These are phyloP conservation scores for Leucaena leucocephala DNA, from an alignment of 306 rosid species.

Conservation along the genomic window DNA sequence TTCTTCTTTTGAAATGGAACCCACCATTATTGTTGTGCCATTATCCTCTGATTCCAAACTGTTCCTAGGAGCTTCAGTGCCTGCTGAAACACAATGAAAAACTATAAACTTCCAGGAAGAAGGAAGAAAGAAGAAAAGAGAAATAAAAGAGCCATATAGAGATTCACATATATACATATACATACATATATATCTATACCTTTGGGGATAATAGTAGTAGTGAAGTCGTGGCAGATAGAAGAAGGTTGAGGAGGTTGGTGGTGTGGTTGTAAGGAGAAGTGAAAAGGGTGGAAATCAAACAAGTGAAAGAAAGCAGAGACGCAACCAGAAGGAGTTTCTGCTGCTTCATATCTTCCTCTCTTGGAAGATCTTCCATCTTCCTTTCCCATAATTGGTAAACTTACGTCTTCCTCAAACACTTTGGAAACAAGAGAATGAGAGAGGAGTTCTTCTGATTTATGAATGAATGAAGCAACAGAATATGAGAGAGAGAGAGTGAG, in stretches of 20 bases:
- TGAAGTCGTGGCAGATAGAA: slow-evolving; percentile 28
- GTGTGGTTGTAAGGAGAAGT: slow-evolving; percentile 43
- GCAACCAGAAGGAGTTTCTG: slow-evolving; percentile 64
- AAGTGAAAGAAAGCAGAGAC: slow-evolving; percentile 80
- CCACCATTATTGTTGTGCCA: slow-evolving; percentile 26
- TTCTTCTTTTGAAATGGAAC: slow-evolving; percentile 55
- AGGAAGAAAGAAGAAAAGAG: too few relatives aligned
- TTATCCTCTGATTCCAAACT: slow-evolving; percentile 69
- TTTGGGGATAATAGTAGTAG: slow-evolving; percentile 39
- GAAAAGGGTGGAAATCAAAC: slow-evolving; percentile 79
- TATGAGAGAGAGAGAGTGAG: neutral
- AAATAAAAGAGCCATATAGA: neutral
- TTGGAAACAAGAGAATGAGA: slow-evolving; percentile 30
- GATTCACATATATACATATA: too few relatives aligned
- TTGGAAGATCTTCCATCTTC: slow-evolving; percentile 56
- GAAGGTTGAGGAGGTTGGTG: slow-evolving; percentile 31
- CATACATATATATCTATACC: slow-evolving; percentile 44
- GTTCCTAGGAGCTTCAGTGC: slow-evolving; percentile 83
- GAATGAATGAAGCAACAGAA: neutral
- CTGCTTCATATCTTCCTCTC: slow-evolving; percentile 38
- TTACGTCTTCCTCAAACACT: neutral
- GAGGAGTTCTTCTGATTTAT: slow-evolving; percentile 25
- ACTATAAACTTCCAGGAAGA: neutral
- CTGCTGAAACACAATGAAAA: slow-evolving; percentile 39
- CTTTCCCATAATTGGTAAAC: slow-evolving; percentile 57